Base-by-base conservation (phyloP, 495 filamentous ascomycete species). In the Viridothelium virens region DNA sequence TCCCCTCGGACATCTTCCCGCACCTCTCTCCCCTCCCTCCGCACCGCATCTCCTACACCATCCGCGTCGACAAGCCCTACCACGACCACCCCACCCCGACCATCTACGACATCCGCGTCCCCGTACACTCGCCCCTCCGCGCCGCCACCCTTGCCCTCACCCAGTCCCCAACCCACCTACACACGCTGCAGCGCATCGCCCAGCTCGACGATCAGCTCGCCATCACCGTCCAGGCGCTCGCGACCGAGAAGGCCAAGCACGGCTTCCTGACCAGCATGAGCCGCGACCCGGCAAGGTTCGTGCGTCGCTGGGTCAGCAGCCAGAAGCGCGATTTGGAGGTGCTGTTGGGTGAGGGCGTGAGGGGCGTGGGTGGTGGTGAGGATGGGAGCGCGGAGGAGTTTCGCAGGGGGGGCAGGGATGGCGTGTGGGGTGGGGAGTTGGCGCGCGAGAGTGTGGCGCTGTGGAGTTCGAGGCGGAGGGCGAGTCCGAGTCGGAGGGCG, bases 241-340 rank as follows among this genome's bases (percentile, higher is more conserved):
- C 83, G 34, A 84, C 91, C 67, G 87, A 86, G 25, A 91, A 93
- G 69, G 90, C 91, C 12, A 93, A 92, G 70, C 91, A 95, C 71
- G 82, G 85, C 56, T 97, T 97, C 78, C 86, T 92, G 71, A 84
- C 84, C 2, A 80, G 84, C 2, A 80, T 97, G 71, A 84, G 84
- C 65, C 82, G 85, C 66, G 92, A 97, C 70, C 94, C 94, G 0
- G 91, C 86, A 4, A 83, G 78, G 2, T 96, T 97, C 70, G 80
- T 96, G 39, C 83, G 83, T 63, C 82, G 86, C 69, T 98, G 93
- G 94, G 80, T 95, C 65, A 88, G 85, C 70, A 90, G 86, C 6
- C 94, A 98, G 80, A 89, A 88, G 72, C 78, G 94, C 61, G 94
- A 98, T 77, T 79, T 97, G 63, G 93, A 97, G 74, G 86, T 92